These are phyloP conservation scores for Mycothermus thermophilus DNA, from an alignment of 495 filamentous ascomycete genomes.

Conservation along the genomic window DNA sequence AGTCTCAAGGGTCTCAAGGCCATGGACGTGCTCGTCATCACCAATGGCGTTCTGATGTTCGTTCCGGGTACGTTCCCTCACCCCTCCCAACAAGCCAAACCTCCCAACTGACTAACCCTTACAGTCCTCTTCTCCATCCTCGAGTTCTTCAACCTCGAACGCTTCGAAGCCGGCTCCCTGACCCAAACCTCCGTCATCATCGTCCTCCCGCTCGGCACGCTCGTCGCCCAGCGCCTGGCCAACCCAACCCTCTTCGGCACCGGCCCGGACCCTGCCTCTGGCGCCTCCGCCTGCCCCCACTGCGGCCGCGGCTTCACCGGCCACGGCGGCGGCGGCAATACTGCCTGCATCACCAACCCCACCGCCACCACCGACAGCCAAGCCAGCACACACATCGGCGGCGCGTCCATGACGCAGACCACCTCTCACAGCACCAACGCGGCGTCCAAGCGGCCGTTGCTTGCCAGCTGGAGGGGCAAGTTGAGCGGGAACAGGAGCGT, in stretches of 20 bases:
- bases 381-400: too few species aligned
- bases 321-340: background rate
- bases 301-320: background rate
- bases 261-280: background rate
- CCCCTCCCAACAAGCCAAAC: background rate
- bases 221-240: constrained; percentile 50
- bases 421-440: too few species aligned
- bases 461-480: too few species aligned
- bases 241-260: constrained; percentile 6
- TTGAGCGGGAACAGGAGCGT: too few species aligned
- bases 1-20: constrained; percentile 14
- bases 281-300: background rate
- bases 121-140: constrained; percentile 57
- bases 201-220: constrained; percentile 64
- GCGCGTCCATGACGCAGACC: too few species aligned
- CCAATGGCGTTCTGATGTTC: constrained; percentile 39
- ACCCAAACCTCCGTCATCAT: constrained; percentile 54
- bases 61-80: constrained; percentile 57
- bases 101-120: constrained; percentile 2
- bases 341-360: background rate
- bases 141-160: constrained; percentile 33
- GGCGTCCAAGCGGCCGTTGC: too few species aligned
- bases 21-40: constrained; percentile 27
- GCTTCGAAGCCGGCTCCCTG: constrained; percentile 45
- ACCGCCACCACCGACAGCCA: too few species aligned